Percentiles rank a stretch among this genome's conserved stretches.
Evolutionary conservation across 306 rosid species (phyloP).

Genomic region (Cicer chorassanicum): DNA sequence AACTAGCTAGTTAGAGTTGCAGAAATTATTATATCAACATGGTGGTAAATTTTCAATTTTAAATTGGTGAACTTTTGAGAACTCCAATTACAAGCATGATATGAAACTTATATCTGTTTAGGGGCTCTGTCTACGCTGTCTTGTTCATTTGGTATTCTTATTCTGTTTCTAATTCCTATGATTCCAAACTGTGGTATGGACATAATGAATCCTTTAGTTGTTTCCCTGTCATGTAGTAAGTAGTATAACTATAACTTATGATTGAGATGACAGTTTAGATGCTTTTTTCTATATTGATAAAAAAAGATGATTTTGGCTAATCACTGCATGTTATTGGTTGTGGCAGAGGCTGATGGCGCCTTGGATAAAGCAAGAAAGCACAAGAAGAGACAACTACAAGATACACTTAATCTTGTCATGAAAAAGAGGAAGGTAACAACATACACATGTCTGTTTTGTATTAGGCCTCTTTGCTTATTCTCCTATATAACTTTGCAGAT

Average conservation of each 20-base stretch:
- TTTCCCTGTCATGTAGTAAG: background rate
- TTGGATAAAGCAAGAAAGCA: conserved; percentile 98
- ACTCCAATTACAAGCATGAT: background rate
- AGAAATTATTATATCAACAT: background rate
- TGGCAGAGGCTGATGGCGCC: conserved; percentile 98
- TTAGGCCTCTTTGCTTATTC: conserved; percentile 20
- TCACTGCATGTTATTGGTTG: conserved; percentile 40
- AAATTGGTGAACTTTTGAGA: conserved; percentile 1
- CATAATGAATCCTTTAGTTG: conserved; percentile 20
- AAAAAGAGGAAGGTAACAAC: conserved; percentile 87
- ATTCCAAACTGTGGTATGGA: background rate
- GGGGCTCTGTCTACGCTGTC: background rate
- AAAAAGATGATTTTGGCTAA: background rate
- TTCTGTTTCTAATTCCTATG: background rate
- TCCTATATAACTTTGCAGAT: conserved; percentile 27
- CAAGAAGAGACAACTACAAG: conserved; percentile 96
- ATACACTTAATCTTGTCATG: conserved; percentile 86
- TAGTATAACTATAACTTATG: conserved; percentile 19
- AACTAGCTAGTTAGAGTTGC: background rate
- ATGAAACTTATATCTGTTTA: no score
- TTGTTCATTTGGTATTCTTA: conserved; percentile 12
- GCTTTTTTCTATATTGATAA: conserved; percentile 16
- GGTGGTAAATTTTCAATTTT: background rate
- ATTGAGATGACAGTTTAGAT: background rate
- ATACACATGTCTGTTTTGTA: conserved; percentile 13